phyloP scores from a whole-genome alignment of 164 flowering plant species.

The Macadamia tetraphylla region DNA sequence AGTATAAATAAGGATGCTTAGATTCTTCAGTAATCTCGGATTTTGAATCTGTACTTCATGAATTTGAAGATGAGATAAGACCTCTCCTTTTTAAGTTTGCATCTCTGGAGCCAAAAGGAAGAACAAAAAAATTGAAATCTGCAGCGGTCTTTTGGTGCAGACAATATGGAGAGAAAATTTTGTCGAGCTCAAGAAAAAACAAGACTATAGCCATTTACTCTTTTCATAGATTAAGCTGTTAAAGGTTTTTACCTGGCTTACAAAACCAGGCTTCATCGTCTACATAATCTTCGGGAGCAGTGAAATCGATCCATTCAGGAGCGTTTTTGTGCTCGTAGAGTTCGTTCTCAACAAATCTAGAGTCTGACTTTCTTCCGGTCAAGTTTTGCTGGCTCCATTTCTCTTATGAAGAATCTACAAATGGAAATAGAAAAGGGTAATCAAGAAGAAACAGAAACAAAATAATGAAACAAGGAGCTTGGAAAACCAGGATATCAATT shows the following conservation, averaged over 20 bases:
- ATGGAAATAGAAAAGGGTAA: neutral
- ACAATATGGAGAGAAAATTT: conserved; percentile 47
- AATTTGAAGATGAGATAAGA: conserved; percentile 18
- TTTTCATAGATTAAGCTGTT: neutral
- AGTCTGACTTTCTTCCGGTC: conserved; percentile 75
- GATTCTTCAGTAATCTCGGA: conserved; percentile 2
- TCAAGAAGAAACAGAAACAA: conserved; percentile 1
- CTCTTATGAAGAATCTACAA: neutral
- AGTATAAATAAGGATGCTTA: neutral
- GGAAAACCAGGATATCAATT: neutral
- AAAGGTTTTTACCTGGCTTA: conserved; percentile 45
- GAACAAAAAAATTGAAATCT: conserved; percentile 34
- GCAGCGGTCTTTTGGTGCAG: conserved; percentile 72
- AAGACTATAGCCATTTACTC: neutral
- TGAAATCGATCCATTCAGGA: conserved; percentile 84
- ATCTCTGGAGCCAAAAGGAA: conserved; percentile 29
- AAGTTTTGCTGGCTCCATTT: conserved; percentile 85
- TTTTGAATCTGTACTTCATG: conserved; percentile 8
- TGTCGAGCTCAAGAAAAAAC: neutral
- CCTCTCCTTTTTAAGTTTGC: conserved; percentile 54
- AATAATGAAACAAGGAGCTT: neutral
- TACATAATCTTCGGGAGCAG: conserved; percentile 33
- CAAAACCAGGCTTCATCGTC: conserved; percentile 88
- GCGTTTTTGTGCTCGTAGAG: conserved; percentile 77
- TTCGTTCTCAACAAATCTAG: conserved; percentile 52